A percentile compares a stretch with the other conserved stretches of the same genome.
Conservation (phyloP, 2,329 filamentous ascomycete genomes). For the Fonsecaea pugnacius region DNA sequence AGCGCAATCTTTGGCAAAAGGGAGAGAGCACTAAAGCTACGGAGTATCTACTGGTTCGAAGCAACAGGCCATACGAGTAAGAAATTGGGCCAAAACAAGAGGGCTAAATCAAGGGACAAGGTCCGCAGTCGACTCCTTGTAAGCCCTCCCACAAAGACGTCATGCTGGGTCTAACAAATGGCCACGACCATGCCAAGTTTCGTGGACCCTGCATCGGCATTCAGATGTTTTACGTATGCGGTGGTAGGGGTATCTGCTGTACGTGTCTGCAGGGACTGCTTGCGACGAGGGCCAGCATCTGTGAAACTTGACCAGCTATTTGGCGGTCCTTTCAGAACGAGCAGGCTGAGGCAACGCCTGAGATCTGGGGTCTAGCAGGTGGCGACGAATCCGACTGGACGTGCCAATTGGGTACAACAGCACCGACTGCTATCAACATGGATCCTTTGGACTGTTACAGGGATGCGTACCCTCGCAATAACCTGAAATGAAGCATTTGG, state of each 20-base stretch:
- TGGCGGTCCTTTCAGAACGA: background rate
- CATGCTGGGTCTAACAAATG: background rate
- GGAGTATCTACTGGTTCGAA: background rate
- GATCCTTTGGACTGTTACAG: background rate
- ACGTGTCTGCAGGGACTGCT: conserved; percentile 2
- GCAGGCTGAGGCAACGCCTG: conserved; percentile 16
- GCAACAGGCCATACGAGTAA: no score
- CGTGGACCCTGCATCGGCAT: background rate
- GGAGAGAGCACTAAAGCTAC: background rate
- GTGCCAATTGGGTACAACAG: background rate
- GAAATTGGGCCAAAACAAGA: background rate
- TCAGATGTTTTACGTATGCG: background rate
- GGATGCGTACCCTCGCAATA: background rate
- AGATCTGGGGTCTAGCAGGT: conserved; percentile 4
- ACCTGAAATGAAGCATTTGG: conserved; percentile 4
- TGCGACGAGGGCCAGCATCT: background rate
- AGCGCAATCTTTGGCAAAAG: background rate
- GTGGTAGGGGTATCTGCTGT: background rate
- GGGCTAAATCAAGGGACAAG: background rate
- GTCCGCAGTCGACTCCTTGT: background rate
- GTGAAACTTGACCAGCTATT: background rate
- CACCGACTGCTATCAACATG: background rate
- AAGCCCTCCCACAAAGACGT: background rate
- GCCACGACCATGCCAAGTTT: background rate
- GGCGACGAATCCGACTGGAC: conserved; percentile 20